Base-by-base conservation (phyloP, 2,329 filamentous ascomycete species). In the Alternaria rosae region DNA sequence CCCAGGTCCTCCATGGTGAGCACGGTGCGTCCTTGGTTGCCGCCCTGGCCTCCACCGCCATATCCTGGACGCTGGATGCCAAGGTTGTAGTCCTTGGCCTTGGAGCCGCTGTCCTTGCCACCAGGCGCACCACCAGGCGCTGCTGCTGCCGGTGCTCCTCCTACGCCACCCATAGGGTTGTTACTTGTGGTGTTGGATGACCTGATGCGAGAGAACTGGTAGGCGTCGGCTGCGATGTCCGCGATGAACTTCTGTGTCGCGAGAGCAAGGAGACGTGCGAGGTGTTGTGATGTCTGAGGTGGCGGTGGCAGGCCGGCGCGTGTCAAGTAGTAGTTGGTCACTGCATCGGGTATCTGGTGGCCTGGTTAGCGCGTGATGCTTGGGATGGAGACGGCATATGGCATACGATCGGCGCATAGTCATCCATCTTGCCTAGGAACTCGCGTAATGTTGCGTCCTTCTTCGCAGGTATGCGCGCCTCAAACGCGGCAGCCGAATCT, bases 201-300 rank as follows among this genome's bases (percentile, higher is more conserved):
- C 42, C 95, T 91, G 75, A 99, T 98, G 55, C 94, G 92, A 64
- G 91, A 93, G 85, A 97, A 98, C 81, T 99, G 95, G 80, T 99
- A 99, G 3, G 95, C 93, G 79, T 99, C 95, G 59, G 95, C 94
- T 2, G 95, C 95, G 68, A 99, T 93, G 79, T 99, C 95, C 61
- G 95, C 94, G 73, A 99, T 92, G 85, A 99, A 99, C 79, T 99
- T 99, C 78, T 99, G 95, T 0, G 95, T 97, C n/a, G 95, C 95
- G 9, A 99, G 91, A 3, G 95, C 94, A 44, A 99, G 91, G 4
- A 99, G 91, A 50, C 94, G 93, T 21, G 94, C 93, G 26, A 99
- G 91, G 61, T 94, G 92, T 20, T 91, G 91, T 73, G 97, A 93
- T 54, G 93, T 97, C 72, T 95, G 91, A 0, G 93, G 94, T 42